Conservation (phyloP, 441 rosid genomes). For the Aleurites moluccanus region DNA sequence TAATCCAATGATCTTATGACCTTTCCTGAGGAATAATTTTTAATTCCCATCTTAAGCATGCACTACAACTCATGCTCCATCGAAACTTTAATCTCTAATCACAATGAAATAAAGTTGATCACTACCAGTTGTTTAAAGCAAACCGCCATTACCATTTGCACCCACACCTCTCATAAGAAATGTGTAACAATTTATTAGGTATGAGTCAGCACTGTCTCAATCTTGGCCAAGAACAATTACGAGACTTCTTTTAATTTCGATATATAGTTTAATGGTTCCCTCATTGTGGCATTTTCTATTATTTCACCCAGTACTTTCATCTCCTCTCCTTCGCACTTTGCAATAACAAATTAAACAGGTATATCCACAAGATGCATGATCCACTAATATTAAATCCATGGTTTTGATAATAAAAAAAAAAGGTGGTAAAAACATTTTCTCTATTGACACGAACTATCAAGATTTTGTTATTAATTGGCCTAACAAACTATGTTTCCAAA, state of each 20-base stretch:
- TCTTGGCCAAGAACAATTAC: conserved; percentile 1
- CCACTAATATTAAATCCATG: neutral
- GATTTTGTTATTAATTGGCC: neutral
- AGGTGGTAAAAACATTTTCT: neutral
- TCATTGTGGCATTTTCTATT: neutral
- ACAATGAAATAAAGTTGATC: conserved; percentile 12
- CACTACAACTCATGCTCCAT: conserved; percentile 34
- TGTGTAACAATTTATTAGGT: neutral
- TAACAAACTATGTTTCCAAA: neutral
- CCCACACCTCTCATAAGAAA: conserved; percentile 6
- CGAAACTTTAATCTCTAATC: conserved; percentile 25
- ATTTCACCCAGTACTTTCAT: neutral
- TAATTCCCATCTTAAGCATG: conserved; percentile 23
- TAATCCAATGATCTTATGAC: conserved; percentile 16
- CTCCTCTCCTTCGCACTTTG: neutral
- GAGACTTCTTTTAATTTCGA: neutral
- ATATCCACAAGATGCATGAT: too few relatives aligned
- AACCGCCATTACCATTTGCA: conserved; percentile 12
- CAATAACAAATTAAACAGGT: neutral
- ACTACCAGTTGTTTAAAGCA: conserved; percentile 9
- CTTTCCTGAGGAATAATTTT: conserved; percentile 17
- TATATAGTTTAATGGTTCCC: neutral
- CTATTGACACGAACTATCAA: neutral
- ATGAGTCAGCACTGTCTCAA: conserved; percentile 8
- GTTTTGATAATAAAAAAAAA: neutral